Percentiles rank a stretch among this genome's conserved stretches.
Conservation (phyloP, 2,329 filamentous ascomycete genomes). For the Pseudogymnoascus sp. region DNA sequence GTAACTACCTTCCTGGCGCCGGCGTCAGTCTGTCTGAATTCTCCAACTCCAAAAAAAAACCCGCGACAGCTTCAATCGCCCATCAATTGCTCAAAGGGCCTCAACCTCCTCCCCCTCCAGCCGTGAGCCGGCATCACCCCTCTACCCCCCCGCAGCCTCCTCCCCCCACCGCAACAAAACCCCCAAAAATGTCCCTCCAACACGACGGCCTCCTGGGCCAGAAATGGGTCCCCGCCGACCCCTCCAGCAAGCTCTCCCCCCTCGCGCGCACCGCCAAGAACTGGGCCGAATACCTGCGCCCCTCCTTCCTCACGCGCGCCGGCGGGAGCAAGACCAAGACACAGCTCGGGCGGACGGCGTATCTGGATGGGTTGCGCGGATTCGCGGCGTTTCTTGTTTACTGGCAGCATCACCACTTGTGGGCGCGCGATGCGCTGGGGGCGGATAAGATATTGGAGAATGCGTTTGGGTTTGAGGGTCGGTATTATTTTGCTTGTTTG, state of each 20-base stretch:
- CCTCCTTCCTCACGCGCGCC: constrained; percentile 1
- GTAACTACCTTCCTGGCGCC: not conserved
- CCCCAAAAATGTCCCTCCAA: not conserved
- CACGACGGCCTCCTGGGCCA: not conserved
- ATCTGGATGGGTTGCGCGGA: constrained; percentile 41
- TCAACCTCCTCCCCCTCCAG: not conserved
- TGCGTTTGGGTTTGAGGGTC: constrained; percentile 28
- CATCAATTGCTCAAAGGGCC: not conserved
- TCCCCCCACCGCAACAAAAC: not conserved
- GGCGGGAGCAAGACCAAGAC: not conserved
- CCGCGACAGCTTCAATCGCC: not conserved
- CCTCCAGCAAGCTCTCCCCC: not conserved
- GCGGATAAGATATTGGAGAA: constrained; percentile 22
- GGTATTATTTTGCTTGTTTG: constrained; percentile 31
- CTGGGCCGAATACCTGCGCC: not conserved
- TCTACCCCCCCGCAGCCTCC: not conserved
- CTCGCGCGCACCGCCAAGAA: not conserved
- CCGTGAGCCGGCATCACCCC: not conserved
- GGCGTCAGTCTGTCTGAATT: not conserved
- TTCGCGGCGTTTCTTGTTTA: constrained; percentile 42
- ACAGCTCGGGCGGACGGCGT: constrained; percentile 30
- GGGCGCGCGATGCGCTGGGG: constrained; percentile 28
- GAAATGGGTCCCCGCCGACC: not conserved
- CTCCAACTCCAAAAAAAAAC: not conserved
- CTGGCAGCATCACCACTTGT: constrained; percentile 34